Evolutionary conservation across 2,329 filamentous ascomycete species (phyloP).

Genomic region (Aspergillus sp.): DNA sequence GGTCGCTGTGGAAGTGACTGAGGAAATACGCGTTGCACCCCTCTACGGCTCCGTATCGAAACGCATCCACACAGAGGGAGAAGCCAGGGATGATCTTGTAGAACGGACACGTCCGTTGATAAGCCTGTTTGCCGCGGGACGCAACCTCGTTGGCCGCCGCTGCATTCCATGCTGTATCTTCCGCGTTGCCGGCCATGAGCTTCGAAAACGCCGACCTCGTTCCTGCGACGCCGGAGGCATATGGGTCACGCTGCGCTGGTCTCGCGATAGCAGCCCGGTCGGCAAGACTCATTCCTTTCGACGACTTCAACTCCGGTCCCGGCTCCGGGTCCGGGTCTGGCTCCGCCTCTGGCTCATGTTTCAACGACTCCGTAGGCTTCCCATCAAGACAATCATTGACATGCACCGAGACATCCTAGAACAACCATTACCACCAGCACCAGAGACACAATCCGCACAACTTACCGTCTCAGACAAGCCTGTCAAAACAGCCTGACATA

Average conservation of each 20-base stretch:
- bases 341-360: constrained; percentile 10
- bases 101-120: constrained; percentile 90
- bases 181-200: constrained; percentile 88
- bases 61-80: constrained; percentile 91
- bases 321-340: neutral
- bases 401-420: constrained; percentile 73
- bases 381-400: constrained; percentile 94
- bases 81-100: constrained; percentile 97
- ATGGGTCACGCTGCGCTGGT: constrained; percentile 79
- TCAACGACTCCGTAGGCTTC: constrained; percentile 59
- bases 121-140: constrained; percentile 80
- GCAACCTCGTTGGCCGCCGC: constrained; percentile 78
- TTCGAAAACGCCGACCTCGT: constrained; percentile 79
- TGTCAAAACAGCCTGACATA: constrained; percentile 68
- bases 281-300: constrained; percentile 55
- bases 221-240: constrained; percentile 52
- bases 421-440: constrained; percentile 20
- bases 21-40: constrained; percentile 94
- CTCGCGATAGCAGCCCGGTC: constrained; percentile 69
- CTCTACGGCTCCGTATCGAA: constrained; percentile 89
- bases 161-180: constrained; percentile 84
- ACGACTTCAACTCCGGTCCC: neutral
- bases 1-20: constrained; percentile 97
- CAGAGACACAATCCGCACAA: neutral
- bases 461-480: constrained; percentile 54